These are phyloP conservation scores for Fusarium solani-melongenae DNA, from an alignment of 2,329 filamentous ascomycete species.

Conservation along the genomic window DNA sequence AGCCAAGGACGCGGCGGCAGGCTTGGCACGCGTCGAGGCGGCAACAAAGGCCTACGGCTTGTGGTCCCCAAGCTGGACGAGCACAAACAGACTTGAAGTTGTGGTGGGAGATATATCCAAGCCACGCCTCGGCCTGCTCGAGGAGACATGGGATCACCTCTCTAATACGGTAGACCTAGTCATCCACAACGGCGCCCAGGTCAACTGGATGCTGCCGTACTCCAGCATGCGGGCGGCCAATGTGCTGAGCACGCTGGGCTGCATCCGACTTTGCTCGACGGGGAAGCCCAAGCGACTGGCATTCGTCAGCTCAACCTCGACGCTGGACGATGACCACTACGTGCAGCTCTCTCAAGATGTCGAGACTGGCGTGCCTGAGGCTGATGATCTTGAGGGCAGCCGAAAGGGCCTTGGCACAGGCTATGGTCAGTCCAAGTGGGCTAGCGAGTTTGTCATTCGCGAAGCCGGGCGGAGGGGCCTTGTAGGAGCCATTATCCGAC, in stretches of 20 bases:
- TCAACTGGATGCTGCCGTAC: conserved; percentile 85
- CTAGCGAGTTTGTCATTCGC: conserved; percentile 74
- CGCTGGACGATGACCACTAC: conserved; percentile 83
- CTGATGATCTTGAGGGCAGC: conserved; percentile 82
- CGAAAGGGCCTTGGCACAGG: conserved; percentile 82
- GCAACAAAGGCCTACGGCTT: conserved; percentile 80
- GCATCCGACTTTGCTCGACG: conserved; percentile 75
- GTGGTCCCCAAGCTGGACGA: conserved; percentile 70
- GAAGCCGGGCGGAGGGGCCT: conserved; percentile 84
- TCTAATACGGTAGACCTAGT: conserved; percentile 74
- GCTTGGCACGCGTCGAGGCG: conserved; percentile 70
- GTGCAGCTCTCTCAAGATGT: conserved; percentile 74
- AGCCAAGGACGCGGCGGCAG: conserved; percentile 68
- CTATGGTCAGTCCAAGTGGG: conserved; percentile 95
- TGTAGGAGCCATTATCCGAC: conserved; percentile 78
- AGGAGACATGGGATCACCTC: conserved; percentile 71
- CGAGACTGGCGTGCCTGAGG: conserved; percentile 75
- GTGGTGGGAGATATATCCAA: conserved; percentile 80
- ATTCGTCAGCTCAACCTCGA: conserved; percentile 85
- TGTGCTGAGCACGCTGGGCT: conserved; percentile 79
- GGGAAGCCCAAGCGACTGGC: conserved; percentile 78
- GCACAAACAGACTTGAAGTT: conserved; percentile 71
- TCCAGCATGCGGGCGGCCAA: conserved; percentile 77
- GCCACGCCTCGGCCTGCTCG: conserved; percentile 75
- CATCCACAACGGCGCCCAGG: conserved; percentile 82